Base-by-base conservation (phyloP, 257 asterid species). In the Nicotiana tabacum region DNA sequence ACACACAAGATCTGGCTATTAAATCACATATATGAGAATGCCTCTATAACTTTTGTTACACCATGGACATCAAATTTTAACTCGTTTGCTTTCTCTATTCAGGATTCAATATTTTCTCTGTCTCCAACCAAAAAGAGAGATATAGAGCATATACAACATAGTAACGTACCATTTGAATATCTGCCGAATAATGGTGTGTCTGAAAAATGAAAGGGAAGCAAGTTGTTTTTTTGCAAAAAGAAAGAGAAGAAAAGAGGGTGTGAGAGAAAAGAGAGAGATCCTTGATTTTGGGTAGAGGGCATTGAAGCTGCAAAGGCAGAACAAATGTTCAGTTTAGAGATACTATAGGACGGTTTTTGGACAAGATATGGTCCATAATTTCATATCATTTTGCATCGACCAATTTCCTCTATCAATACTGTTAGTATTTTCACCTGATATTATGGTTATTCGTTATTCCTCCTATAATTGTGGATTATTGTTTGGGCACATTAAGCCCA, bases 391-490 rank as follows among this genome's bases (percentile, higher is more conserved):
- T 39, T 70, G 33, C 30, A 69, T 37, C 77, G 11, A 69, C 33
- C 77, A n/a, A 9, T 69, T 62, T 67, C 3, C 16, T 17, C 18
- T 67, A 24, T 53, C 77, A 68, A 53, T 43, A 43, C 48, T 43
- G 11, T 43, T 43, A 2, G 11, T 43, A 43, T 43, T 43, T 43
- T 2, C 48, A 43, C 48, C 48, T 43, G 2, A 37, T 68, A 68
- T 68, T 39, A 68, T 68, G 55, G 77, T 68, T 68, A 37, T 68
- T 68, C 56, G 2, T 43, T 43, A 24, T 70, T 21, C 46, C 6
- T 39, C 78, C 78, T 70, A 39, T 70, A 39, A 70, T 70, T 70
- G n/a, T 39, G 78, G 78, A 70, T 21, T 70, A 4, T n/a, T 70
- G 11, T 37, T 43, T 43, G 58, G 78, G 21, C 4, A 17, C 35